phyloP scores from a whole-genome alignment of 1,284 basidiomycete genomes.

The Fomitopsis schrenkii region DNA sequence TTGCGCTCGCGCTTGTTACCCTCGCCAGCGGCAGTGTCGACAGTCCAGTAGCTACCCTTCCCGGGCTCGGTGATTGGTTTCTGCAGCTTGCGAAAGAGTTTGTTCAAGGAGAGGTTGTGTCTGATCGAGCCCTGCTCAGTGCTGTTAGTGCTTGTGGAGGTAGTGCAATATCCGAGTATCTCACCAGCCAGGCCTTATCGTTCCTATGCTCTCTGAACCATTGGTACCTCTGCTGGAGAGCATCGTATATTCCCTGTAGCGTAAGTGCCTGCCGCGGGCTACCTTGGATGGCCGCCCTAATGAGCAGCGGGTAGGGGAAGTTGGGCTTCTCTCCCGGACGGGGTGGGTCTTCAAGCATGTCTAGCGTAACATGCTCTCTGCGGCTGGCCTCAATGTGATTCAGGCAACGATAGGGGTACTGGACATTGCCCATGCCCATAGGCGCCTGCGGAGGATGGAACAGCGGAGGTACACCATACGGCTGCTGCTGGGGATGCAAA shows the following conservation, averaged over 20 bases:
- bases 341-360: conserved; percentile 46
- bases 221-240: conserved; percentile 53
- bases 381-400: conserved; percentile 41
- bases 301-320: conserved; percentile 54
- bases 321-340: conserved; percentile 44
- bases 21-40: conserved; percentile 55
- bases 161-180: neutral
- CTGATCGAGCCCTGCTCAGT: conserved; percentile 77
- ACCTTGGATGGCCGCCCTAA: conserved; percentile 70
- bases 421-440: conserved; percentile 3
- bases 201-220: conserved; percentile 47
- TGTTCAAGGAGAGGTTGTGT: conserved; percentile 84
- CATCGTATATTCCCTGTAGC: conserved; percentile 59
- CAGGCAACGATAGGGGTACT: conserved; percentile 42
- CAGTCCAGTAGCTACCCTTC: conserved; percentile 70
- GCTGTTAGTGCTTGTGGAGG: conserved; percentile 1
- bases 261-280: conserved; percentile 55
- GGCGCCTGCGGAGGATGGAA: neutral
- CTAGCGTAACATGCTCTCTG: conserved; percentile 39
- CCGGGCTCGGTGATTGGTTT: conserved; percentile 69
- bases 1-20: conserved; percentile 63
- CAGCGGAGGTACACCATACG: neutral
- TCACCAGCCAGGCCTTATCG: conserved; percentile 64
- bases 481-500: neutral
- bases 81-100: conserved; percentile 66